Conservation (phyloP, 2,329 filamentous ascomycete genomes). For the Alternaria sp. region DNA sequence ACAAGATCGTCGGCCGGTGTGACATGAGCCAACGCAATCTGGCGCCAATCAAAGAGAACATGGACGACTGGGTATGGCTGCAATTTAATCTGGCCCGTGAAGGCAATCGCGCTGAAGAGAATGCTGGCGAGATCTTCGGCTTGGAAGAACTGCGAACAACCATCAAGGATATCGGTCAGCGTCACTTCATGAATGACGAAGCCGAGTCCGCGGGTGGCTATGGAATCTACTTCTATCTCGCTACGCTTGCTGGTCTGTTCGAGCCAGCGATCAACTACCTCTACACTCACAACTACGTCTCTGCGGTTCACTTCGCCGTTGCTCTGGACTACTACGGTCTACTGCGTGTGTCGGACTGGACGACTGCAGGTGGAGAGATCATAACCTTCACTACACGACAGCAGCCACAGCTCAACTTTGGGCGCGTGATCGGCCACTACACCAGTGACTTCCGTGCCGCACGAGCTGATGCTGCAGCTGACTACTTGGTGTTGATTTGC, state of each 20-base stretch:
- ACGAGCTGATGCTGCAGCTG: constrained; percentile 86
- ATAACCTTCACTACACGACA: constrained; percentile 73
- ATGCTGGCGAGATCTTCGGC: constrained; percentile 69
- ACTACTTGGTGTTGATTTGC: constrained; percentile 91
- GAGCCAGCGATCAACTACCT: constrained; percentile 92
- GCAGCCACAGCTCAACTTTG: constrained; percentile 89
- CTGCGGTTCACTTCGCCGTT: constrained; percentile 94
- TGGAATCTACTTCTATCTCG: constrained; percentile 92
- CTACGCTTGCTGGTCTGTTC: constrained; percentile 90
- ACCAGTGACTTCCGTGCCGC: constrained; percentile 94
- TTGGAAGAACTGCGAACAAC: constrained; percentile 77
- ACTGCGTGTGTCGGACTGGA: constrained; percentile 84
- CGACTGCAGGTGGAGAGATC: constrained; percentile 70
- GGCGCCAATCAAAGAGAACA: constrained; percentile 65
- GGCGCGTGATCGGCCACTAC: constrained; percentile 91
- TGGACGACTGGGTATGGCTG: constrained; percentile 74
- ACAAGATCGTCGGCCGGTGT: constrained; percentile 91
- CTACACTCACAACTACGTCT: constrained; percentile 89
- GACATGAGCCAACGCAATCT: constrained; percentile 67
- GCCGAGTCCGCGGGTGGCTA: constrained; percentile 82
- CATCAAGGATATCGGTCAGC: constrained; percentile 86
- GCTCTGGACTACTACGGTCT: constrained; percentile 74
- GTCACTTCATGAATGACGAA: constrained; percentile 85
- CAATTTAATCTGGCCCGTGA: constrained; percentile 71
- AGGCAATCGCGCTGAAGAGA: constrained; percentile 67